Percentiles rank a stretch among this genome's conserved stretches.
These are phyloP conservation scores for Juglanconis juglandina DNA, from an alignment of 2,329 filamentous ascomycete species.

Conservation along the genomic window DNA sequence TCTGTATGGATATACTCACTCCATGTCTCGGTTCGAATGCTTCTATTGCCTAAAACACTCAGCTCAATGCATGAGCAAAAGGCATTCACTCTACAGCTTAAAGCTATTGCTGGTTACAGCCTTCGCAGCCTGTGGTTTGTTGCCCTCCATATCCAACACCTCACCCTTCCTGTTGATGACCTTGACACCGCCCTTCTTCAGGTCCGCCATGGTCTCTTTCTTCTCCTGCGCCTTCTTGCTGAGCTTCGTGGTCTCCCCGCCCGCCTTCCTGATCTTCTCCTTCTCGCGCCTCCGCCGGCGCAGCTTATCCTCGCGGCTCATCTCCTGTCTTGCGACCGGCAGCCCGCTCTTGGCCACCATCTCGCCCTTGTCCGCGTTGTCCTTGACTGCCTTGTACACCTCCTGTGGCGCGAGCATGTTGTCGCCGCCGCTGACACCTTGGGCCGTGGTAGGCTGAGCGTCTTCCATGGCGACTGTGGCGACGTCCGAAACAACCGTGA, in stretches of 20 bases:
- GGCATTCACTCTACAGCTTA: slow-evolving; percentile 50
- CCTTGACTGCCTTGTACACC: slow-evolving; percentile 78
- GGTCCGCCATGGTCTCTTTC: slow-evolving; percentile 44
- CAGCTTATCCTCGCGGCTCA: slow-evolving; percentile 81
- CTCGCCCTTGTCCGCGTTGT: slow-evolving; percentile 62
- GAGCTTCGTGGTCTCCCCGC: slow-evolving; percentile 44
- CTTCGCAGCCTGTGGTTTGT: slow-evolving; percentile 59
- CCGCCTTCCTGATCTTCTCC: slow-evolving; percentile 74
- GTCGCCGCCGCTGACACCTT: slow-evolving; percentile 64
- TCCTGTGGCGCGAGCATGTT: slow-evolving; percentile 91
- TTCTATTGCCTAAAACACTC: not conserved
- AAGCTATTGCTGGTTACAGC: slow-evolving; percentile 54
- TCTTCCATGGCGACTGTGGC: slow-evolving; percentile 95
- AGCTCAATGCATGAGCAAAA: not conserved
- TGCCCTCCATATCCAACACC: slow-evolving; percentile 78
- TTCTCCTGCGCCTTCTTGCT: slow-evolving; percentile 58
- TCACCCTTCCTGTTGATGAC: slow-evolving; percentile 89
- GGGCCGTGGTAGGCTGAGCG: slow-evolving; percentile 78
- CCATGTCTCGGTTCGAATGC: not conserved
- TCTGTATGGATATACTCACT: not conserved
- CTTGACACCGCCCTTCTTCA: slow-evolving; percentile 73
- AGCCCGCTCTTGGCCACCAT: slow-evolving; percentile 74
- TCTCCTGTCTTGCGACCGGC: slow-evolving; percentile 77
- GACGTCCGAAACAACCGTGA: slow-evolving; percentile 85
- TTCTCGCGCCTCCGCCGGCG: slow-evolving; percentile 76